phyloP scores from a whole-genome alignment of 768 basidiomycete species.

The Suillus discolor region DNA sequence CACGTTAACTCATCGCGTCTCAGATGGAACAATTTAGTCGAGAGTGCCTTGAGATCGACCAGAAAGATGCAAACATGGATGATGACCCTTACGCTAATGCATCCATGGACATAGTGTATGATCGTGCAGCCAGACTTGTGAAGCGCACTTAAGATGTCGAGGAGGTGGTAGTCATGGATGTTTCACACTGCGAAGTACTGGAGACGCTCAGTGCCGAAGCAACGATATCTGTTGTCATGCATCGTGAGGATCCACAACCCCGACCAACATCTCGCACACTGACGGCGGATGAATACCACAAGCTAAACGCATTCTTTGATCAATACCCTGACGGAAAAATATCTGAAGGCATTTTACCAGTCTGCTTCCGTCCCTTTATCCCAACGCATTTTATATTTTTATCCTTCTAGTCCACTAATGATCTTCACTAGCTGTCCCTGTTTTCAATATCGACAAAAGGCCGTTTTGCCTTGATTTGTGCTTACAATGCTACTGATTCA shows the following conservation, averaged over 20 bases:
- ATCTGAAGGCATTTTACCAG: conserved; percentile 83
- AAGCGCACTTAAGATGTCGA: conserved; percentile 90
- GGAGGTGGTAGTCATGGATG: conserved; percentile 90
- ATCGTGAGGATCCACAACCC: conserved; percentile 61
- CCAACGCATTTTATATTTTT: too few relatives aligned
- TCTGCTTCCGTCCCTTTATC: conserved; percentile 78
- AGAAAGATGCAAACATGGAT: conserved; percentile 32
- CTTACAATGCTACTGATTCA: conserved; percentile 84
- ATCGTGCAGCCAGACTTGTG: conserved; percentile 87
- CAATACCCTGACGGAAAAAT: conserved; percentile 85
- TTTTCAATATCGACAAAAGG: conserved; percentile 90
- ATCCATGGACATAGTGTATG: conserved; percentile 88
- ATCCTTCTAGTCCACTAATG: conserved; percentile 13
- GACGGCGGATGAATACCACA: conserved; percentile 69
- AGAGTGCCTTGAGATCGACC: conserved; percentile 90
- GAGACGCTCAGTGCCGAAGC: conserved; percentile 67
- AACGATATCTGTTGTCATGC: conserved; percentile 66
- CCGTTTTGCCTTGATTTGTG: conserved; percentile 90
- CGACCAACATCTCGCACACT: conserved; percentile 58
- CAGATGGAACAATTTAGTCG: conserved; percentile 96
- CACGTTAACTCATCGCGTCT: background rate
- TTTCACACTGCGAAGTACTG: conserved; percentile 86
- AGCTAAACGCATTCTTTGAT: conserved; percentile 75
- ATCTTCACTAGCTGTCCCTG: conserved; percentile 64
- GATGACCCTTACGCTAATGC: conserved; percentile 27